Evolutionary conservation across 73 alveolate species (phyloP).

Genomic region (Paramecium primaurelia): DNA sequence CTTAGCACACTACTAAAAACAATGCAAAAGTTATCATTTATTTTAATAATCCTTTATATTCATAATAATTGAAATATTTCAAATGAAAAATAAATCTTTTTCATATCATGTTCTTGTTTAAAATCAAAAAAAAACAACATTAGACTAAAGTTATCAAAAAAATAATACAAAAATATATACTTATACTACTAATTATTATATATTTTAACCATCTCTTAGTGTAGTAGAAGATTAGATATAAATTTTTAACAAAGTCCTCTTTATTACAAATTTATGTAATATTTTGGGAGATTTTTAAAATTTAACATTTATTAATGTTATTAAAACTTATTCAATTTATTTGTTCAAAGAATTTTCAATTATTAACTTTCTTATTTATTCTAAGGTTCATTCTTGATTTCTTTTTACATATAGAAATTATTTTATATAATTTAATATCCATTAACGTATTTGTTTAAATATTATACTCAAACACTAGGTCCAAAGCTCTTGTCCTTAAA

Average conservation of each 20-base stretch:
- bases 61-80: not conserved
- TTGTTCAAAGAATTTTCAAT: not conserved
- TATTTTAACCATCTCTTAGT: not conserved
- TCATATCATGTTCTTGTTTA: not conserved
- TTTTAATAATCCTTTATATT: not conserved
- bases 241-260: not conserved
- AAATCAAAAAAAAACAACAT: not conserved
- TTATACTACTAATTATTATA: not conserved
- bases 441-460: not conserved
- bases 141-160: not conserved
- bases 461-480: not conserved
- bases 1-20: not conserved
- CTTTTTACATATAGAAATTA: not conserved
- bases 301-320: not conserved
- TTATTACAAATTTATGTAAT: too few species aligned
- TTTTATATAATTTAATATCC: not conserved
- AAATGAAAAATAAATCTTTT: not conserved
- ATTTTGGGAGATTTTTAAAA: not conserved
- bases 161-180: too few species aligned
- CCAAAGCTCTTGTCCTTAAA: conserved; percentile 25
- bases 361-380: not conserved
- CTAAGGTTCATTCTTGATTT: not conserved
- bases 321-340: not conserved
- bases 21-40: not conserved
- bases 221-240: not conserved